Evolutionary conservation across 139 green algal species (phyloP), one percentile per base, ranked within the genome.

Genomic region (Dunaliella sp.): DNA sequence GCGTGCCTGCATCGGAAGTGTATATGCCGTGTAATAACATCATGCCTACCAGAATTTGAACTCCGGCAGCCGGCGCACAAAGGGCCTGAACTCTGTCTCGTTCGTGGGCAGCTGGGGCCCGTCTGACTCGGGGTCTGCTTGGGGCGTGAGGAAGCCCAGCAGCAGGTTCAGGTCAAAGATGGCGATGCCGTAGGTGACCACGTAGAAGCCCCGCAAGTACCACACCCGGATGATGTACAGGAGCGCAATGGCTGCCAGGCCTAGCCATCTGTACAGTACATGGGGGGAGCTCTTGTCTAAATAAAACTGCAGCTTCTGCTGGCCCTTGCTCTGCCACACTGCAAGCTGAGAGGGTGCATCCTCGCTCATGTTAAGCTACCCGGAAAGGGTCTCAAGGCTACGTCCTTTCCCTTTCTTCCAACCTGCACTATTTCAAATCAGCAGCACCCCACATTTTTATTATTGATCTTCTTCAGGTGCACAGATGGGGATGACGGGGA

Each of bases 131-230:
- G 95, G 95, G 83, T 99, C 97, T 12, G 97, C 86, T 85, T 94
- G 90, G 28, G 90, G 90, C 30, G 95, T 96, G 25, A 99, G 88
- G 90, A 99, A 99, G 2, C 97, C 97, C n/a, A 99, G 94, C 38
- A 99, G 75, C 80, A 99, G 91, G 90, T 99, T 99, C 38, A 99
- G 92, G 83, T 98, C 98, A 92, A 97, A 99, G 86, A 99, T 99
- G 21, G 92, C 98, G 38, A 99, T 87, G 0, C 94, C 97, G 85
- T 99, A 99, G 0, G 98, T 98, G 24, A 99, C 93, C 84, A 99
- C 99, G 92, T 98, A 99, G 87, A 98, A 99, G 32, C 96, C 97
- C 1, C 79, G 58, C 28, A 98, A 83, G 28, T 92, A 94, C 81
- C 90, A 98, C 0, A 98, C 94, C 25, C 97, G 91, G 0, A 98